Evolutionary conservation across 305 asterid genomes (phyloP).

Genomic region (Fraxinus latifolia): DNA sequence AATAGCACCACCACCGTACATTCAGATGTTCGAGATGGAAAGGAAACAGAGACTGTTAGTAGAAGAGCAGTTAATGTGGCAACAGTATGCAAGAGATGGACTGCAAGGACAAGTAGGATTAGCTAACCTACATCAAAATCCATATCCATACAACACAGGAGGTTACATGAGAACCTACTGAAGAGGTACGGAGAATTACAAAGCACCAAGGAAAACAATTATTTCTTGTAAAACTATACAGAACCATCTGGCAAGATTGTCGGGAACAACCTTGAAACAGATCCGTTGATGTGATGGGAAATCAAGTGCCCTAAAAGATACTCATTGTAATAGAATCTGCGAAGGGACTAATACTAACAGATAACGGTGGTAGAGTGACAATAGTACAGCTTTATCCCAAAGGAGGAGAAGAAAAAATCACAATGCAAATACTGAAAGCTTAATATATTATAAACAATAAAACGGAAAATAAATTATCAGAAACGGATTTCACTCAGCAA

Average conservation of each 20-base stretch:
- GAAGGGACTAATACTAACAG: background rate
- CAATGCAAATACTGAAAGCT: background rate
- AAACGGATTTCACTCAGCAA: background rate
- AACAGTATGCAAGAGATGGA: conserved; percentile 70
- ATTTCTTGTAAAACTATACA: background rate
- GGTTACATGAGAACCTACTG: conserved; percentile 32
- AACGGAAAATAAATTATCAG: background rate
- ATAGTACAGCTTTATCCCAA: background rate
- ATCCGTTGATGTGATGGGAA: background rate
- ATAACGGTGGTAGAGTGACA: background rate
- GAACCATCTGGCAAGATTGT: background rate
- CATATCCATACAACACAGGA: conserved; percentile 45
- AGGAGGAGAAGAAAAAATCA: background rate
- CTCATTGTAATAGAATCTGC: background rate
- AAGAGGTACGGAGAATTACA: background rate
- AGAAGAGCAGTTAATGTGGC: conserved; percentile 90
- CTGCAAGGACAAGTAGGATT: conserved; percentile 67
- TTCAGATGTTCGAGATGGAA: conserved; percentile 92
- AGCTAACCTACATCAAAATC: conserved; percentile 37
- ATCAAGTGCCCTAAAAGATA: background rate
- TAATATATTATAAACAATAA: background rate
- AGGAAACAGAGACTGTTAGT: conserved; percentile 62
- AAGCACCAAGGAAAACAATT: background rate
- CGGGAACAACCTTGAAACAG: background rate
- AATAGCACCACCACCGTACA: conserved; percentile 74